Percentiles rank a stretch among this genome's conserved stretches.
Conservation (phyloP, 805 yeast genomes). For the Maudiozyma serrabonitensis region DNA sequence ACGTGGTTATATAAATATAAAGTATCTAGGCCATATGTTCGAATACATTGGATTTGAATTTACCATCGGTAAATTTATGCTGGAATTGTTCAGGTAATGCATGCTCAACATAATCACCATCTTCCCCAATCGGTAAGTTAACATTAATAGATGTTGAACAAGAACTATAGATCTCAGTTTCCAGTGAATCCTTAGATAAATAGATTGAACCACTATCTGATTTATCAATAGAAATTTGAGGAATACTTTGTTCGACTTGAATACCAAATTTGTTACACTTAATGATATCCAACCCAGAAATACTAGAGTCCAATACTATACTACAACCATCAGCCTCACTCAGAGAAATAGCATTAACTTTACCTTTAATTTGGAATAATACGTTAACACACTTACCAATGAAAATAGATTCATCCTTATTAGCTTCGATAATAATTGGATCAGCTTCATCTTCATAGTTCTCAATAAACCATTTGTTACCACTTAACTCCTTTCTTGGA, state of each 20-base stretch:
- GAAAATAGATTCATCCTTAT: conserved; percentile 79
- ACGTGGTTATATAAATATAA: too few relatives aligned
- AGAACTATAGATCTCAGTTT: conserved; percentile 72
- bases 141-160: conserved; percentile 79
- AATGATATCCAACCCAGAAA: conserved; percentile 81
- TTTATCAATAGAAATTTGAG: conserved; percentile 80
- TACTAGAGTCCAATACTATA: conserved; percentile 71
- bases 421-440: conserved; percentile 61
- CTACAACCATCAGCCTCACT: conserved; percentile 66
- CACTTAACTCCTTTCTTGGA: conserved; percentile 65
- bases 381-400: conserved; percentile 70
- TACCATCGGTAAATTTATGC: conserved; percentile 56
- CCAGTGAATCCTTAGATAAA: conserved; percentile 60
- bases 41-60: conserved; percentile 59
- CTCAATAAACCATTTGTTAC: conserved; percentile 83
- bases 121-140: conserved; percentile 65
- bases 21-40: conserved; percentile 61
- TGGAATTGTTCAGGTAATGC: conserved; percentile 89
- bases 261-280: conserved; percentile 73
- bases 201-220: conserved; percentile 79
- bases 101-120: conserved; percentile 65
- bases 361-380: conserved; percentile 79
- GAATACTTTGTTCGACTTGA: conserved; percentile 75
- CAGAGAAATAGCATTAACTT: conserved; percentile 79
- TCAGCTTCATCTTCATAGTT: conserved; percentile 54